Evolutionary conservation across 768 basidiomycete species (phyloP), one percentile per base, ranked within the genome.

Genomic region (Glaciozyma antarctica): DNA sequence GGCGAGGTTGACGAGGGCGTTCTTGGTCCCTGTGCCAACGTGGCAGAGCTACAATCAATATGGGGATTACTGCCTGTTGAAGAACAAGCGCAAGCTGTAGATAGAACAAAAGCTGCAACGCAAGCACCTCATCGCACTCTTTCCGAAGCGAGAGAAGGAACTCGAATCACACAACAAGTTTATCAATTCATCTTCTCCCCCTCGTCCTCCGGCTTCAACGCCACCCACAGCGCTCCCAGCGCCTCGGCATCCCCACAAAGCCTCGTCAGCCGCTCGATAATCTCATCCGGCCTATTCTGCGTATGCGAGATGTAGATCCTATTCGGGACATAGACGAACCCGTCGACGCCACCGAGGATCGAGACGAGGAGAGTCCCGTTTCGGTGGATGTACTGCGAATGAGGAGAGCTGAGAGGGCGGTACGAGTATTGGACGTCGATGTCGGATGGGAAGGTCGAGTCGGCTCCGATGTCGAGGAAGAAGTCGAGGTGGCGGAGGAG

Each of bases 331-430:
- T 44, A 66, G 13, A 62, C 65, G 64, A 69, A 54, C 49, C 71
- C 61, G 54, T 61, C n/a, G 56, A 78, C 28, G 80, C 75, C 58
- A 2, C 83, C 84, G 7, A 92, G 73, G 64, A 94, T 86, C 75
- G 95, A 91, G 13, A 91, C 85, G 73, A 97, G 90, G 13, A 89
- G 91, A 28, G 88, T 83, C 2, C 95, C 95, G 7, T 87, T 84
- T 57, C 86, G 84, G 73, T 95, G 94, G 38, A 95, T 87, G 75
- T 90, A 97, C 75, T 98, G 94, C 24, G 90, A 88, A 77, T 90
- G 82, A 81, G 79, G 85, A 88, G 6, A 85, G 81, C 49, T 83
- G 78, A 47, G 68, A 56, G 87, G 85, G 19, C 93, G 86, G 75
- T 97, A 98, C 13, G 88, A 88, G 77, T 97, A 98, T 28, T 86